These are phyloP conservation scores for Carex pumila DNA, from an alignment of 176 grass and related monocot species.

Conservation along the genomic window DNA sequence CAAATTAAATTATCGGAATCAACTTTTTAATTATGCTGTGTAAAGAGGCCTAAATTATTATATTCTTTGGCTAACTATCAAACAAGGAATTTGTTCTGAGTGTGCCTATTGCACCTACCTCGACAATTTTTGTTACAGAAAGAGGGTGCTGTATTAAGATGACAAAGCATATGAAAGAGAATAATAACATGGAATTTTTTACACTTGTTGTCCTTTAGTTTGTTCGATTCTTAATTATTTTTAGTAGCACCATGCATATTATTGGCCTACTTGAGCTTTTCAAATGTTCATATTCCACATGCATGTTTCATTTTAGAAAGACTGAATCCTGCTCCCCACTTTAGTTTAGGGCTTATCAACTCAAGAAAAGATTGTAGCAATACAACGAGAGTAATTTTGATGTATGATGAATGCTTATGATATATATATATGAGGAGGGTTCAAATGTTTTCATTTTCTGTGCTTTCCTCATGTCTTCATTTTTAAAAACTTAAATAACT, in stretches of 20 bases:
- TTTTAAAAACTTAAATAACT: too few relatives aligned
- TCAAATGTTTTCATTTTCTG: too few relatives aligned
- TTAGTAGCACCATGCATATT: not conserved
- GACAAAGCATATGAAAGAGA: not conserved
- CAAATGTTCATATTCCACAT: not conserved
- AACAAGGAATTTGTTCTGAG: slow-evolving; percentile 22
- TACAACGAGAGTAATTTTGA: too few relatives aligned
- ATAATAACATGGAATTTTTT: not conserved
- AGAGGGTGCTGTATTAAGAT: slow-evolving; percentile 7
- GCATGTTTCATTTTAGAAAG: not conserved
- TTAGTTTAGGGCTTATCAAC: too few relatives aligned
- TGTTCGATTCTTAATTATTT: not conserved
- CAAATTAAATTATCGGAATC: slow-evolving; percentile 10
- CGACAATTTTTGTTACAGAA: slow-evolving; percentile 7
- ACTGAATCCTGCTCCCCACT: not conserved
- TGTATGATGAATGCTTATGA: too few relatives aligned
- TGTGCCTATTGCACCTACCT: slow-evolving; percentile 15
- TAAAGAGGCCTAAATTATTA: not conserved
- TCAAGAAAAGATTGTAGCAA: too few relatives aligned
- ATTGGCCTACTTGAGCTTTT: slow-evolving; percentile 5
- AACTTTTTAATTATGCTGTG: not conserved
- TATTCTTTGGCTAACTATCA: slow-evolving; percentile 5
- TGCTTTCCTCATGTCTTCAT: too few relatives aligned
- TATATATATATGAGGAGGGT: too few relatives aligned
- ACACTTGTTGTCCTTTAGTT: not conserved